A percentile compares a stretch with the other conserved stretches of the same genome.
phyloP scores from a whole-genome alignment of 805 yeast genomes.

The Barnettozyma populi region DNA sequence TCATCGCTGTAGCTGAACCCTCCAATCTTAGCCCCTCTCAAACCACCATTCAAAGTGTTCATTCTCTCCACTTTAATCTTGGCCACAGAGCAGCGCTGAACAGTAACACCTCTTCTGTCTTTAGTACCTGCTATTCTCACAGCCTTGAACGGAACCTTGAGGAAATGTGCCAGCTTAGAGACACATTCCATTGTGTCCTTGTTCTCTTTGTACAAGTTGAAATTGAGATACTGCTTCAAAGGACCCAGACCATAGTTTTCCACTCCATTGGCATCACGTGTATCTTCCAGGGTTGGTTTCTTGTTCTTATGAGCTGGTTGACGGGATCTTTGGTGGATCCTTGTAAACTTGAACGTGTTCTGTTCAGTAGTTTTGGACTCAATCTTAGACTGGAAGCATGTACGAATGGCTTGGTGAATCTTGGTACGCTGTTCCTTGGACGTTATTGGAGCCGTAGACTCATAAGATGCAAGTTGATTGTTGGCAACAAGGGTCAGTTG shows the following conservation, averaged over 20 bases:
- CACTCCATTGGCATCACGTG: slow-evolving; percentile 41
- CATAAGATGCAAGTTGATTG: slow-evolving; percentile 46
- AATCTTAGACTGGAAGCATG: slow-evolving; percentile 63
- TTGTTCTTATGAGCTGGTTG: slow-evolving; percentile 29
- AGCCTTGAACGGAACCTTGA: slow-evolving; percentile 65
- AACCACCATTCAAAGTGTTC: slow-evolving; percentile 65
- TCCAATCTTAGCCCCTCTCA: slow-evolving; percentile 74
- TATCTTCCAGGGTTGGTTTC: slow-evolving; percentile 31
- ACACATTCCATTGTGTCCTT: slow-evolving; percentile 98
- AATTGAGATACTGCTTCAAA: slow-evolving; percentile 60
- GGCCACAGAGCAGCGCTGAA: slow-evolving; percentile 70
- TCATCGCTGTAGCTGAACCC: slow-evolving; percentile 62
- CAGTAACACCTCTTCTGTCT: slow-evolving; percentile 93
- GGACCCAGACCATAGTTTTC: slow-evolving; percentile 73
- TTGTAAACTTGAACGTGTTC: slow-evolving; percentile 59
- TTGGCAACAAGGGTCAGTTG: slow-evolving; percentile 4
- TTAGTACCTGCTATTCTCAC: slow-evolving; percentile 92
- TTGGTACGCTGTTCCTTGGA: slow-evolving; percentile 73
- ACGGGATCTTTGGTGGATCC: slow-evolving; percentile 41
- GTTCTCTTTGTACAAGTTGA: slow-evolving; percentile 86
- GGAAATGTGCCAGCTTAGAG: slow-evolving; percentile 59
- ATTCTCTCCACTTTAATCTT: slow-evolving; percentile 71
- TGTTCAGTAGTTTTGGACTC: slow-evolving; percentile 74
- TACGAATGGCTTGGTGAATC: slow-evolving; percentile 72
- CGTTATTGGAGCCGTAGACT: slow-evolving; percentile 48